Base-by-base conservation (phyloP, 768 basidiomycete species). In the Boletus barrowsii region DNA sequence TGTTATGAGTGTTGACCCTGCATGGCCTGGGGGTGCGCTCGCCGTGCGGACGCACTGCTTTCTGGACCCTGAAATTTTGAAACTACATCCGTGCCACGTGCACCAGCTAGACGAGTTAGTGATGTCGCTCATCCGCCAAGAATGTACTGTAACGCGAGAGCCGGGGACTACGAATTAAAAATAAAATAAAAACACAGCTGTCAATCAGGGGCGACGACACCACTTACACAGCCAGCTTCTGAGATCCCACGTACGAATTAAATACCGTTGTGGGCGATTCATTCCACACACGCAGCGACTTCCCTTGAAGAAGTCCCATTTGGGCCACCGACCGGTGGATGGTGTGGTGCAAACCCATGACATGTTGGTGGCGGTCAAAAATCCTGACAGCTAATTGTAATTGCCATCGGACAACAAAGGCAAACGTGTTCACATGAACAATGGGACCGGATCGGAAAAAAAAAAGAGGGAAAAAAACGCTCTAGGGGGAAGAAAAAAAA, bases 11-110 rank as follows among this genome's bases (percentile, higher is more conserved):
- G 43, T 42, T 20, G 57, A 59, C 59, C 62, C 64, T 67, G 59
- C 57, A 57, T 49, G 42, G 42, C 51, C 53, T 60, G 49, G 49
- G 49, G 51, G 66, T 62, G 62, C 42, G 52, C 55, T 60, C 43
- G 56, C 66, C 64, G 60, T 56, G 64, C 44, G 67, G 65, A 57
- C 40, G 53, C 56, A 67, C 57, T 44, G 57, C 67, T 53, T 59
- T 22, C 17, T 48, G 26, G 30, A 66, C 66, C 64, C 65, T 68
- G 65, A 57, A n/a, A 42, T 49, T 55, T 66, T 68, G 65, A 57
- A n/a, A 42, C 51, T 55, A 55, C 52, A 41, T 22, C 44, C 35
- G 48, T 42, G 41, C 48, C 50, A 49, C 58, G 49, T 56, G 54
- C 53, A 57, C 47, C 44, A 37, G 45, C 51, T 49, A 36, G 48